Evolutionary conservation across 2,329 filamentous ascomycete genomes (phyloP).

Genomic region (Trichoderma sp.): DNA sequence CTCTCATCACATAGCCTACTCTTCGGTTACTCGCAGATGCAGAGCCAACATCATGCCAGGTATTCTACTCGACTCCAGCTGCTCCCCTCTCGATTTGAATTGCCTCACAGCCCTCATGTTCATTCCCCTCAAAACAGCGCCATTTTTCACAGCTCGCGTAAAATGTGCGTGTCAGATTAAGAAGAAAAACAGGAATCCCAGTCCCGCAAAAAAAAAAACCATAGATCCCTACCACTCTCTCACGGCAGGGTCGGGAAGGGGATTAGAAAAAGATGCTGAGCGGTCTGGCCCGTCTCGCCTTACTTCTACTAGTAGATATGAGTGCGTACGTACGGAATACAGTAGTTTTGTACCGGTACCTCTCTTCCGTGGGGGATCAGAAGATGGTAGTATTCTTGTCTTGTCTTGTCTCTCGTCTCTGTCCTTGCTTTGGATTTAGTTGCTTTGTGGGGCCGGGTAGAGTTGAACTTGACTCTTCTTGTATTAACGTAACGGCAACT

Average conservation of each 20-base stretch:
- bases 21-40: no score
- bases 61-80: no score
- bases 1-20: not conserved
- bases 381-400: no score
- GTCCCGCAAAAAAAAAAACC: not conserved
- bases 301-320: not conserved
- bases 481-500: no score
- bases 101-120: no score
- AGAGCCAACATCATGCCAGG: no score
- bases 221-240: not conserved
- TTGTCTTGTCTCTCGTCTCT: not conserved
- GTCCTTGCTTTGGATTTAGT: not conserved
- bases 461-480: not conserved
- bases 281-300: slow-evolving; percentile 14
- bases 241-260: not conserved
- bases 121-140: not conserved
- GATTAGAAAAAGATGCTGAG: not conserved
- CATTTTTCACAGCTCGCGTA: not conserved
- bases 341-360: not conserved
- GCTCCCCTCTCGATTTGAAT: not conserved
- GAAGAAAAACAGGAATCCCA: not conserved
- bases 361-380: not conserved
- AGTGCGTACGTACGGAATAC: no score
- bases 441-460: not conserved
- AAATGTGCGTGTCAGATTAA: not conserved